Percentiles rank a stretch among this genome's conserved stretches.
phyloP scores from a whole-genome alignment of 1,284 basidiomycete species.

The Rhodotorula sp. region DNA sequence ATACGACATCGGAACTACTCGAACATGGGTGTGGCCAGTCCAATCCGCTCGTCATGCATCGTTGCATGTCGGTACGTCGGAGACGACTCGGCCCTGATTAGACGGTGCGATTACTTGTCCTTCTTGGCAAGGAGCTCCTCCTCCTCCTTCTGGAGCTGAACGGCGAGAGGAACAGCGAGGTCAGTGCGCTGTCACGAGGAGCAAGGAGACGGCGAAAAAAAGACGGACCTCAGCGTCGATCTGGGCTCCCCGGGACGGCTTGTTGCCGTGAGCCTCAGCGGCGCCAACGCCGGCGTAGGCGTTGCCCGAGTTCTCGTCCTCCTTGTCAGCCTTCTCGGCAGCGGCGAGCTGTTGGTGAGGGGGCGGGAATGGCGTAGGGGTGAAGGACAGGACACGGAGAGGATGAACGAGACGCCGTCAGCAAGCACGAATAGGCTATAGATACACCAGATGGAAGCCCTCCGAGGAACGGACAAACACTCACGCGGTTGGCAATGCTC shows the following conservation, averaged over 20 bases:
- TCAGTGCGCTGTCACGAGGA: neutral
- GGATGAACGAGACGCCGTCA: neutral
- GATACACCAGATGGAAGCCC: neutral
- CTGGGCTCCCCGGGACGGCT: constrained; percentile 62
- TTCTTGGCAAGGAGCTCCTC: constrained; percentile 57
- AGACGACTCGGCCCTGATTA: too few relatives aligned
- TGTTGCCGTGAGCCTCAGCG: constrained; percentile 56
- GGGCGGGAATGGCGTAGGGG: neutral
- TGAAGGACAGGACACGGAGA: neutral
- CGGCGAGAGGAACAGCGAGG: rapidly evolving
- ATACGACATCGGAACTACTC: neutral
- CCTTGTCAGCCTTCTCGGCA: constrained; percentile 41
- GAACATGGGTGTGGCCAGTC: too few relatives aligned
- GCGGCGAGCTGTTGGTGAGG: constrained; percentile 33
- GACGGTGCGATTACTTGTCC: constrained; percentile 48
- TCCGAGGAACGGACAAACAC: neutral
- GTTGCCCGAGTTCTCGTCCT: constrained; percentile 14
- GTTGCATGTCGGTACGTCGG: too few relatives aligned
- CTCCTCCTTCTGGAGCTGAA: constrained; percentile 56
- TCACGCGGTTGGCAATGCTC: constrained; percentile 36
- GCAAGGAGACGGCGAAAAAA: neutral
- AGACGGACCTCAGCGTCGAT: constrained; percentile 55
- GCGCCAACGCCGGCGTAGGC: constrained; percentile 1
- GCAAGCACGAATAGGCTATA: neutral
- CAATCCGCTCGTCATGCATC: too few relatives aligned